Evolutionary conservation across 192 early-diverging fungal species (phyloP).

Genomic region (Backusella mclennaniae): DNA sequence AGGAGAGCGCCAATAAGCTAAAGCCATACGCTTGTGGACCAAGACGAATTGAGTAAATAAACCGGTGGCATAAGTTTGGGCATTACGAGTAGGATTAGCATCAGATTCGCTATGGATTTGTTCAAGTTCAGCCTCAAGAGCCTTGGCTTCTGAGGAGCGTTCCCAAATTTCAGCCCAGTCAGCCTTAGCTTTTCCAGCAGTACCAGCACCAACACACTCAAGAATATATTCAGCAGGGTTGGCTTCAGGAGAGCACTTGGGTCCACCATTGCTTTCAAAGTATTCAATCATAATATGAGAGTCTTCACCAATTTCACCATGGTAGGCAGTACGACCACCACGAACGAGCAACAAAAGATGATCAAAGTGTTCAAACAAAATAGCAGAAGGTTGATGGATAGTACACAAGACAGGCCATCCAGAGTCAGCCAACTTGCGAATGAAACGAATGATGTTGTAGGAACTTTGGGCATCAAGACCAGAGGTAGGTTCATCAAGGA

Average conservation of each 20-base stretch:
- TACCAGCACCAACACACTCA: constrained; percentile 73
- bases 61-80: constrained; percentile 46
- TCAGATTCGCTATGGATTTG: constrained; percentile 42
- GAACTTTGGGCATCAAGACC: constrained; percentile 81
- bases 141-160: constrained; percentile 47
- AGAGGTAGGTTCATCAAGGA: constrained; percentile 72
- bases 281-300: constrained; percentile 63
- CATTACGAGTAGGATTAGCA: constrained; percentile 24
- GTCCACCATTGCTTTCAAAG: constrained; percentile 74
- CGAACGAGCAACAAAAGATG: constrained; percentile 75
- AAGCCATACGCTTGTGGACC: constrained; percentile 63
- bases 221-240: constrained; percentile 89
- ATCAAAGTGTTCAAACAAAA: constrained; percentile 85
- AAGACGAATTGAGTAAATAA: constrained; percentile 50
- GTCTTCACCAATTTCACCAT: constrained; percentile 76
- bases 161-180: constrained; percentile 79
- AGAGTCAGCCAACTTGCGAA: constrained; percentile 62
- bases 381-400: constrained; percentile 86
- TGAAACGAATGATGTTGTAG: constrained; percentile 71
- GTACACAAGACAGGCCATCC: constrained; percentile 76
- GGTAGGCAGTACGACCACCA: constrained; percentile 78
- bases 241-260: constrained; percentile 57
- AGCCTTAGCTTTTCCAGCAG: constrained; percentile 45
- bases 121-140: constrained; percentile 52
- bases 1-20: constrained; percentile 70